Percentiles rank a stretch among this genome's conserved stretches.
These are phyloP conservation scores for Trichoderma sp. DNA, from an alignment of 2,329 filamentous ascomycete genomes.

Conservation along the genomic window DNA sequence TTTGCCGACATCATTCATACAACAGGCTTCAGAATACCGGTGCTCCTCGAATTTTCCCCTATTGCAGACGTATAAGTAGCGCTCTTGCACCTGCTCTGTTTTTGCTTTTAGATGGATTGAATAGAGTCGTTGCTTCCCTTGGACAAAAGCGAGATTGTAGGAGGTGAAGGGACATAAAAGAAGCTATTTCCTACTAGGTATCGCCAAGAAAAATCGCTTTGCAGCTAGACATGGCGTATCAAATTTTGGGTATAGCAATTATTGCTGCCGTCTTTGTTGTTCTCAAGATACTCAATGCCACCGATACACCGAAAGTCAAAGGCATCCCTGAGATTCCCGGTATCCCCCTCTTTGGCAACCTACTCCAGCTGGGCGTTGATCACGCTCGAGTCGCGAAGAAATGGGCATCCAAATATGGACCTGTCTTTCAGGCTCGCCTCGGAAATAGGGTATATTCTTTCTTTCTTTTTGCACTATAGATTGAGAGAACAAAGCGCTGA, in stretches of 20 bases:
- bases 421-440: conserved; percentile 65
- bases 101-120: background rate
- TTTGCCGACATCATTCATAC: background rate
- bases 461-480: background rate
- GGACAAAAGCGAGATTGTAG: background rate
- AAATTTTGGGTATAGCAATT: conserved; percentile 23
- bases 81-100: background rate
- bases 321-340: conserved; percentile 61
- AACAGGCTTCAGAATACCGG: background rate
- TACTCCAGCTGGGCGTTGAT: conserved; percentile 57
- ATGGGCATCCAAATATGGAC: conserved; percentile 61
- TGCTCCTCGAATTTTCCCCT: background rate
- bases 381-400: conserved; percentile 54
- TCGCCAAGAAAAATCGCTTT: background rate
- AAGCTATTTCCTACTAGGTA: background rate
- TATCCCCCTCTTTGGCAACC: conserved; percentile 61
- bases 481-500: background rate
- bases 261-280: conserved; percentile 26
- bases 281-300: conserved; percentile 40
- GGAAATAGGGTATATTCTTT: conserved; percentile 58
- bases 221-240: conserved; percentile 24
- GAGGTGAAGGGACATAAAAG: background rate
- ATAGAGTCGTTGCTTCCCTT: background rate
- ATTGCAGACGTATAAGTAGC: background rate
- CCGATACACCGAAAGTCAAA: conserved; percentile 60